Percentiles rank a stretch among this genome's conserved stretches.
phyloP scores from a whole-genome alignment of 495 filamentous ascomycete species.

The Antarctomyces pellizariae region DNA sequence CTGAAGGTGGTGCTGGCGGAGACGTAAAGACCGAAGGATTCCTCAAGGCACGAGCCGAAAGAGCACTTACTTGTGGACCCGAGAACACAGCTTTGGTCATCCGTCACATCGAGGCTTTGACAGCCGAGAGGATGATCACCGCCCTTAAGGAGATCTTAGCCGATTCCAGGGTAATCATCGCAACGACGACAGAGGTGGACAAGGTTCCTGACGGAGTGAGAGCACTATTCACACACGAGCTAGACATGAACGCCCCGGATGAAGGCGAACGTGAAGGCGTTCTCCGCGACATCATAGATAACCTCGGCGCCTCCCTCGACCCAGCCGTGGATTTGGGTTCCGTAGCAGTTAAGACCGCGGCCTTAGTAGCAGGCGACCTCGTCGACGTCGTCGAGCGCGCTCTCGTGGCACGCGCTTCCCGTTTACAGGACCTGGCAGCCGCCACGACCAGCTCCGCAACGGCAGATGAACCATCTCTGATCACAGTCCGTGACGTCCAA shows the following conservation, averaged over 20 bases:
- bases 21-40: constrained; percentile 88
- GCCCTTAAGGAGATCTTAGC: constrained; percentile 58
- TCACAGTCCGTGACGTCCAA: constrained; percentile 58
- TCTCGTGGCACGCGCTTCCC: constrained; percentile 42
- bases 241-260: constrained; percentile 82
- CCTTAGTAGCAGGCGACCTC: constrained; percentile 80
- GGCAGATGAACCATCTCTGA: constrained; percentile 17
- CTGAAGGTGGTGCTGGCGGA: constrained; percentile 63
- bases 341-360: constrained; percentile 85
- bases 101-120: constrained; percentile 72
- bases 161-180: constrained; percentile 57
- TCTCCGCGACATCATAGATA: constrained; percentile 48
- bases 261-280: constrained; percentile 83
- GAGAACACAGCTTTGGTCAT: constrained; percentile 66
- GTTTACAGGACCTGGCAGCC: constrained; percentile 44
- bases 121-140: constrained; percentile 66
- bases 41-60: constrained; percentile 63
- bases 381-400: constrained; percentile 88
- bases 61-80: constrained; percentile 69
- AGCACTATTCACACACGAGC: constrained; percentile 82
- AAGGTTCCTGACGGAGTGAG: constrained; percentile 77
- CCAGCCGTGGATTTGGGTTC: constrained; percentile 59
- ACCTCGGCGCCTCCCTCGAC: constrained; percentile 45
- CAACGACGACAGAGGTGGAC: constrained; percentile 85
- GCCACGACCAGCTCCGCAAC: constrained; percentile 14